phyloP scores from a whole-genome alignment of 2,329 filamentous ascomycete genomes.

The Chlorencoelia australis region DNA sequence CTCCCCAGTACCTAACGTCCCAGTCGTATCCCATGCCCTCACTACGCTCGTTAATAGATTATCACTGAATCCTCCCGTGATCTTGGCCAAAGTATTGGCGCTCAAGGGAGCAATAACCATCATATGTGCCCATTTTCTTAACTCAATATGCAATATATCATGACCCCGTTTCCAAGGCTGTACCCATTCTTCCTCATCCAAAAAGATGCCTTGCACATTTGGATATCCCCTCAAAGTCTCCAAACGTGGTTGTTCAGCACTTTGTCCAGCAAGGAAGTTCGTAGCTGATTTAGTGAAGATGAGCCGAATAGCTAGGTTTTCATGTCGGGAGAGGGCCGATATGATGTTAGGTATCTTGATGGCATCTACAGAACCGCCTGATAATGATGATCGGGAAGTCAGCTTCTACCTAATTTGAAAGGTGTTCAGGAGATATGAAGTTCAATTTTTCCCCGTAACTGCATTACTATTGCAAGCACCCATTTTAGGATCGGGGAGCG shows the following conservation, averaged over 20 bases:
- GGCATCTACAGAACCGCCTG: constrained; percentile 73
- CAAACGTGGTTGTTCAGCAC: constrained; percentile 64
- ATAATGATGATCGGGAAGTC: too few relatives aligned
- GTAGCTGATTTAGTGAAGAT: constrained; percentile 66
- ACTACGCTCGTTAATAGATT: constrained; percentile 65
- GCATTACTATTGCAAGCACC: too few relatives aligned
- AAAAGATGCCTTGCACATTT: constrained; percentile 72
- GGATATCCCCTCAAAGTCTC: constrained; percentile 46
- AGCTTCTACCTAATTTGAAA: too few relatives aligned
- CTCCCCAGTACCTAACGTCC: constrained; percentile 11
- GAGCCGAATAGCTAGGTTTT: constrained; percentile 66
- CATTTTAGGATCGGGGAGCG: too few relatives aligned
- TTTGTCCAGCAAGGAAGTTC: constrained; percentile 69
- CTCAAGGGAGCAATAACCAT: constrained; percentile 72
- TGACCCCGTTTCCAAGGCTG: constrained; percentile 67
- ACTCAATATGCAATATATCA: constrained; percentile 83
- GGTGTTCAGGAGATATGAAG: too few relatives aligned
- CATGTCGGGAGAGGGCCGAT: constrained; percentile 41
- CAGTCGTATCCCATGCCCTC: constrained; percentile 71
- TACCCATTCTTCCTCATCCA: constrained; percentile 78
- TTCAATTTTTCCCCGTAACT: too few relatives aligned
- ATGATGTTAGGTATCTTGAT: constrained; percentile 71
- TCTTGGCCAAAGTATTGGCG: constrained; percentile 80
- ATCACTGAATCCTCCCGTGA: constrained; percentile 68
- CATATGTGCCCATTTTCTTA: constrained; percentile 72